Evolutionary conservation across 2,329 filamentous ascomycete genomes (phyloP).

Genomic region (Fonsecaea pedrosoi): DNA sequence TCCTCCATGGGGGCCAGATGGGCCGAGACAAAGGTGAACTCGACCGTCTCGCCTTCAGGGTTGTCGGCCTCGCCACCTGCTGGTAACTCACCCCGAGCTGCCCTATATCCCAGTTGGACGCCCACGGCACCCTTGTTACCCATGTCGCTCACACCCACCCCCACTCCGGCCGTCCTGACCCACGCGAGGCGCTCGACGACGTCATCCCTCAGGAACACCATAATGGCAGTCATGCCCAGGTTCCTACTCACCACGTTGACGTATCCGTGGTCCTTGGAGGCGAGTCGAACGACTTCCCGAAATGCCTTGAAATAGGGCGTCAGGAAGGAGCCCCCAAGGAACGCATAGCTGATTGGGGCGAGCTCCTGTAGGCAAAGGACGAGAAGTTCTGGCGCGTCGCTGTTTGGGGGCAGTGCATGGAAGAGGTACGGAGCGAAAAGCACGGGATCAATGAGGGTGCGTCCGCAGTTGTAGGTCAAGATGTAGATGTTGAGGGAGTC

Average conservation of each 20-base stretch:
- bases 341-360: conserved; percentile 80
- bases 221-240: conserved; percentile 86
- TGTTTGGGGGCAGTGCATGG: conserved; percentile 56
- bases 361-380: conserved; percentile 83
- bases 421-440: conserved; percentile 76
- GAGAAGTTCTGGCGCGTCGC: conserved; percentile 69
- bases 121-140: conserved; percentile 95
- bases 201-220: conserved; percentile 77
- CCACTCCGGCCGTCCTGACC: conserved; percentile 80
- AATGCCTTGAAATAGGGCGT: conserved; percentile 76
- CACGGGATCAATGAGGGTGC: conserved; percentile 70
- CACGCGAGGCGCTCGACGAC: conserved; percentile 64
- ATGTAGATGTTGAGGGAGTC: conserved; percentile 60
- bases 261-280: conserved; percentile 59
- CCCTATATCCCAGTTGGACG: conserved; percentile 66
- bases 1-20: conserved; percentile 90
- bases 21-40: conserved; percentile 82
- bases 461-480: conserved; percentile 88
- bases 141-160: conserved; percentile 85
- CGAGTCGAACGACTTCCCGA: conserved; percentile 73
- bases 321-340: conserved; percentile 83
- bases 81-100: conserved; percentile 24
- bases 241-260: conserved; percentile 74
- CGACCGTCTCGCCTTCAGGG: conserved; percentile 40
- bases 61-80: neutral